These are phyloP conservation scores for Salvia splendens DNA, from an alignment of 257 asterid species.

Conservation along the genomic window DNA sequence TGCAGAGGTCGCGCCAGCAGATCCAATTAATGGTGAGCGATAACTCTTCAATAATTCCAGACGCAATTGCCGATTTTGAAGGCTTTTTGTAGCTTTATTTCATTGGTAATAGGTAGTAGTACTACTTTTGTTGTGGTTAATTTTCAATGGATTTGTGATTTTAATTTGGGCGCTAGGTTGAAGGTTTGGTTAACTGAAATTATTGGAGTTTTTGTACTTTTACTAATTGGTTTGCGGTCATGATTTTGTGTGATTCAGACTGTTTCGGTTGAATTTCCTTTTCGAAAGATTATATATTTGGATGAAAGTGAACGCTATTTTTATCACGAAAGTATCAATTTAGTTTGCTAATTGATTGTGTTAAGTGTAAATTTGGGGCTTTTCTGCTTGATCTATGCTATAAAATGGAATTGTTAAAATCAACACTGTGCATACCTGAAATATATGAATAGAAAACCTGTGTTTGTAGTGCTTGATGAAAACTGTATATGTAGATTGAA, in stretches of 20 bases:
- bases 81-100: not conserved
- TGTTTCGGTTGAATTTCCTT: not conserved
- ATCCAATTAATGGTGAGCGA: conserved; percentile 64
- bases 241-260: conserved; percentile 8
- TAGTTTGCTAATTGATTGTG: conserved; percentile 14
- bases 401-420: not conserved
- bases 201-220: not conserved
- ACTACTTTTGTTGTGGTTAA: not conserved
- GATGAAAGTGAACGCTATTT: not conserved
- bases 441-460: not conserved
- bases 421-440: not conserved
- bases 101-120: not conserved
- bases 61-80: not conserved
- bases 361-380: not conserved
- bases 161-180: conserved; percentile 7
- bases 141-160: conserved; percentile 13
- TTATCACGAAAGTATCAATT: not conserved
- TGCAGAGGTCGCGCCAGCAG: conserved; percentile 69
- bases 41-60: not conserved
- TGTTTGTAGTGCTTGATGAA: not conserved
- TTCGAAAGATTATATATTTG: not conserved
- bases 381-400: not conserved
- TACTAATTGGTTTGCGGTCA: not conserved
- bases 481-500: not conserved
- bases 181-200: conserved; percentile 6